Evolutionary conservation across 768 basidiomycete genomes (phyloP).

Genomic region (Lactarius psammicola): DNA sequence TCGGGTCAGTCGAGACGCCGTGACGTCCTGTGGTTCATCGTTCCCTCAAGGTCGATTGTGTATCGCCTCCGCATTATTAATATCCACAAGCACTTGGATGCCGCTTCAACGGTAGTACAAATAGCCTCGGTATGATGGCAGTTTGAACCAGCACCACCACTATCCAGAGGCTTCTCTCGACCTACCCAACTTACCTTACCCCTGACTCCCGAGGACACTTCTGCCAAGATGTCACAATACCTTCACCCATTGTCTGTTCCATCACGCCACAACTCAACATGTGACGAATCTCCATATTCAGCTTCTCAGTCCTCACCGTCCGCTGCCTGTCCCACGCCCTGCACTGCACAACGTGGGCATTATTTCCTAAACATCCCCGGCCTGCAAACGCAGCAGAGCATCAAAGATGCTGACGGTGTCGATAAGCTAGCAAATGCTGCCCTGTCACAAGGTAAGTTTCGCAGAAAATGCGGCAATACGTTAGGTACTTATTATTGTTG

Average conservation of each 20-base stretch:
- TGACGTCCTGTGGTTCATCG: neutral
- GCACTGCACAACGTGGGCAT: neutral
- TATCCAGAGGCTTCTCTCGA: neutral
- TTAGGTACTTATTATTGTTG: neutral
- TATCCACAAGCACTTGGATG: neutral
- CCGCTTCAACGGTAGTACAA: slow-evolving; percentile 9
- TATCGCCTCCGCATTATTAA: neutral
- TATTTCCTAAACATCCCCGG: slow-evolving; percentile 18
- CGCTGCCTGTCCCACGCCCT: neutral
- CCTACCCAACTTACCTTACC: neutral
- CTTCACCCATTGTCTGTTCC: slow-evolving; percentile 13
- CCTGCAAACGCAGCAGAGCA: neutral
- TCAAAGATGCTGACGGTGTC: slow-evolving; percentile 20
- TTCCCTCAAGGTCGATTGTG: neutral
- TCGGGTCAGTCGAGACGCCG: neutral
- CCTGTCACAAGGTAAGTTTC: neutral
- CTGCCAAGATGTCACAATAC: slow-evolving; percentile 15
- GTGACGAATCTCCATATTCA: slow-evolving; percentile 14
- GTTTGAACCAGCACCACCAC: neutral
- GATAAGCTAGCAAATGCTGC: slow-evolving; percentile 19
- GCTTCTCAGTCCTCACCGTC: neutral
- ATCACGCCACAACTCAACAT: slow-evolving; percentile 11
- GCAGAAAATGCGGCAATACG: neutral
- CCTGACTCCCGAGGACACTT: neutral
- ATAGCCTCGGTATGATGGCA: neutral